Conservation (phyloP, 73 alveolate species). For the Tetrahymena thermophila region DNA sequence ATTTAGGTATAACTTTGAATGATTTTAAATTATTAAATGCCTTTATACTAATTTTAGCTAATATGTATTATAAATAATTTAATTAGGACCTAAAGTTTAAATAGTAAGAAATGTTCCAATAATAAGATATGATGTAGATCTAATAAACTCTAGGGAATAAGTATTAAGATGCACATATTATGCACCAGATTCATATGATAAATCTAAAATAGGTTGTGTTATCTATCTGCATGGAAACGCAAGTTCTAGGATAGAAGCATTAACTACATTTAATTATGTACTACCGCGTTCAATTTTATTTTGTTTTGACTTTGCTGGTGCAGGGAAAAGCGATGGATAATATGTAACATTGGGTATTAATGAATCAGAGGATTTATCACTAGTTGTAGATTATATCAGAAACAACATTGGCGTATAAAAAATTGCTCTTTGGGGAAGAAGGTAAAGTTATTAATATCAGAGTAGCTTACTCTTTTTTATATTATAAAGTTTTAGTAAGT, state of each 20-base stretch:
- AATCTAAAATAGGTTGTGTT: constrained; percentile 20
- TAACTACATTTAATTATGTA: constrained; percentile 36
- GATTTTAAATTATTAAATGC: not conserved
- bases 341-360: constrained; percentile 57
- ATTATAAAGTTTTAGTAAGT: constrained; percentile 46
- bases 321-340: constrained; percentile 61
- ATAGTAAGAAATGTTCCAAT: not conserved
- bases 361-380: constrained; percentile 53
- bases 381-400: constrained; percentile 52
- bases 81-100: not conserved
- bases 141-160: not conserved
- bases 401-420: constrained; percentile 42
- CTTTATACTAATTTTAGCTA: not conserved
- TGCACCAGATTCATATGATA: not conserved
- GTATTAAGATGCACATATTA: not conserved
- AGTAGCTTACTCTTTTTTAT: constrained; percentile 55
- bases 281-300: constrained; percentile 49
- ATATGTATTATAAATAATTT: not conserved
- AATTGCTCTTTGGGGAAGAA: constrained; percentile 69
- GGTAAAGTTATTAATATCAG: constrained; percentile 42
- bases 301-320: constrained; percentile 57
- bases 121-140: not conserved
- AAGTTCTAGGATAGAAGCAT: constrained; percentile 50
- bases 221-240: constrained; percentile 57
- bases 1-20: not conserved